phyloP scores from a whole-genome alignment of 2,329 filamentous ascomycete genomes.

The Helotiales sp. region DNA sequence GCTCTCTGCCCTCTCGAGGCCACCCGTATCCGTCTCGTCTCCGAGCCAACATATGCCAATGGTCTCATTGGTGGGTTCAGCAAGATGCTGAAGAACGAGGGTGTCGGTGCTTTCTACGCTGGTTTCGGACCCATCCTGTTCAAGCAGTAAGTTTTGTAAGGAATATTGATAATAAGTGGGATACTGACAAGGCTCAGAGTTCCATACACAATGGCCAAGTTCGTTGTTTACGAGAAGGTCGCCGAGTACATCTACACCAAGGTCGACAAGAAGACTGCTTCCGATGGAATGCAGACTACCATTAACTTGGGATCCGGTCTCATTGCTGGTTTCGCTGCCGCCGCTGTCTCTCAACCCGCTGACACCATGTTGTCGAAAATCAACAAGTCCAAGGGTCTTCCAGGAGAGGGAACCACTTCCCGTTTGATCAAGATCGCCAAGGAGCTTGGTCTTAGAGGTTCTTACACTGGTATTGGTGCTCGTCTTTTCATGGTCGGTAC shows the following conservation, averaged over 20 bases:
- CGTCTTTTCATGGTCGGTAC: constrained; percentile 65
- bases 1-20: constrained; percentile 90
- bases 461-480: constrained; percentile 79
- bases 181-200: constrained; percentile 53
- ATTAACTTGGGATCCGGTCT: constrained; percentile 81
- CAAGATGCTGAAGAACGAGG: constrained; percentile 83
- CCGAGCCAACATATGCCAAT: constrained; percentile 80
- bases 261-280: constrained; percentile 71
- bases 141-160: constrained; percentile 65
- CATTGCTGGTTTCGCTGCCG: constrained; percentile 81
- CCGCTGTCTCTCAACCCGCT: constrained; percentile 83
- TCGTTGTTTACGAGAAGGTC: constrained; percentile 91
- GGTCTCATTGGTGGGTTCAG: constrained; percentile 76
- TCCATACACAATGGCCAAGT: constrained; percentile 94
- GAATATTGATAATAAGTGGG: constrained; percentile 21
- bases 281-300: constrained; percentile 69
- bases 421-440: constrained; percentile 85
- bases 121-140: constrained; percentile 87
- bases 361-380: constrained; percentile 95
- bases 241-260: constrained; percentile 68
- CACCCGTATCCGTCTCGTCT: constrained; percentile 90
- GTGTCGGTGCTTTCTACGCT: constrained; percentile 84
- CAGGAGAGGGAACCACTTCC: constrained; percentile 78
- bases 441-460: constrained; percentile 79
- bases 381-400: constrained; percentile 89